Conservation (phyloP, 352 stramenopile genomes). For the Globisporangium acanthophoron region DNA sequence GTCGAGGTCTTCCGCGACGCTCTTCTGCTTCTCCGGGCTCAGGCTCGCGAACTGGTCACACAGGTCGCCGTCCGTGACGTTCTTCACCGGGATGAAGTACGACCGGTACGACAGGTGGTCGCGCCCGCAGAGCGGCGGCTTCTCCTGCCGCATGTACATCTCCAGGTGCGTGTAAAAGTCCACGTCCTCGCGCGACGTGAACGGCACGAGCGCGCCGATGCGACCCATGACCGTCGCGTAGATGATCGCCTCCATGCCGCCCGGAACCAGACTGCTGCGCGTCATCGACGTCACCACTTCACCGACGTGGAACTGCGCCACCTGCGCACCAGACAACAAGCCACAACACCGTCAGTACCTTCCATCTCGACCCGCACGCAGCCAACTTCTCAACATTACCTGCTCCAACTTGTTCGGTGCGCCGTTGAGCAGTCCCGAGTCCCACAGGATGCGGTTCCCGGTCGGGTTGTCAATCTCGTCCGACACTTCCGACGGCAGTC, state of each 20-base stretch:
- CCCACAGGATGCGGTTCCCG: constrained; percentile 96
- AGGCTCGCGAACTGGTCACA: constrained; percentile 95
- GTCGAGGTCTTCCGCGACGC: constrained; percentile 95
- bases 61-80: constrained; percentile 97
- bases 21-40: constrained; percentile 92
- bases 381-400: constrained; percentile 18
- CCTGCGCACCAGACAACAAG: constrained; percentile 14
- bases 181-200: constrained; percentile 95
- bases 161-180: constrained; percentile 99
- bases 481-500: constrained; percentile 90
- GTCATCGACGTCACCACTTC: constrained; percentile 98
- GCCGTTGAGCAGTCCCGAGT: constrained; percentile 88
- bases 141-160: constrained; percentile 92
- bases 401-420: constrained; percentile 97
- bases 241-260: constrained; percentile 95
- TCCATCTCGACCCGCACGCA: background rate
- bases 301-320: constrained; percentile 96
- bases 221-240: constrained; percentile 96
- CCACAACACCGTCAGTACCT: background rate
- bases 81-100: constrained; percentile 98
- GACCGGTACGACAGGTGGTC: constrained; percentile 97
- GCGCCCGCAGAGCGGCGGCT: constrained; percentile 90
- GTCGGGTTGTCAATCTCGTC: constrained; percentile 95
- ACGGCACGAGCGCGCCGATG: constrained; percentile 96
- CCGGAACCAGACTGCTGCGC: constrained; percentile 93